Evolutionary conservation across 345 rosid genomes (phyloP).

Genomic region (Adansonia digitata): DNA sequence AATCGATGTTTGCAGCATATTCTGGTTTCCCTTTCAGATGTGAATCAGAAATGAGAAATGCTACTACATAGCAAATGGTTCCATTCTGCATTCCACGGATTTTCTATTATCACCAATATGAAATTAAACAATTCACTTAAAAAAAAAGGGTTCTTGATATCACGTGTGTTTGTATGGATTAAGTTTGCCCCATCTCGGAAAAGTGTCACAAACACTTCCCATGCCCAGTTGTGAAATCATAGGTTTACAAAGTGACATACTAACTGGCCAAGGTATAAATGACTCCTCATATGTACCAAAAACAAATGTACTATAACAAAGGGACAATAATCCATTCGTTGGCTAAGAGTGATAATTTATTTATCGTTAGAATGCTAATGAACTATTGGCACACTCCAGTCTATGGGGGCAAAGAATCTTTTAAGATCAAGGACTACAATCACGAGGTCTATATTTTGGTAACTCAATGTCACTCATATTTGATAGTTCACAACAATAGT

Average conservation of each 20-base stretch:
- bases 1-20: neutral
- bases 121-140: neutral
- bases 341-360: neutral
- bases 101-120: neutral
- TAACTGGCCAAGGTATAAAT: neutral
- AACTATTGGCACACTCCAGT: neutral
- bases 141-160: neutral
- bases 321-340: neutral
- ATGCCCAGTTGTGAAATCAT: neutral
- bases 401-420: neutral
- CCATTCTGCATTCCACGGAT: neutral
- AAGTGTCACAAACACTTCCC: neutral
- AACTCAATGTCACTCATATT: neutral
- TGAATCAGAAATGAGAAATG: neutral
- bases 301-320: neutral
- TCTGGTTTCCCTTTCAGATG: neutral
- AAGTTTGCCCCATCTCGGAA: neutral
- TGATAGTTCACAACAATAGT: neutral
- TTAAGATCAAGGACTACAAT: constrained; percentile 1
- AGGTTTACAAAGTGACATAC: neutral
- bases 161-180: neutral
- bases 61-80: neutral
- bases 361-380: neutral
- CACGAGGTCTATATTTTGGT: neutral
- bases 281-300: neutral